These are phyloP conservation scores for Neurospora cerealis DNA, from an alignment of 495 filamentous ascomycete genomes.

Conservation along the genomic window DNA sequence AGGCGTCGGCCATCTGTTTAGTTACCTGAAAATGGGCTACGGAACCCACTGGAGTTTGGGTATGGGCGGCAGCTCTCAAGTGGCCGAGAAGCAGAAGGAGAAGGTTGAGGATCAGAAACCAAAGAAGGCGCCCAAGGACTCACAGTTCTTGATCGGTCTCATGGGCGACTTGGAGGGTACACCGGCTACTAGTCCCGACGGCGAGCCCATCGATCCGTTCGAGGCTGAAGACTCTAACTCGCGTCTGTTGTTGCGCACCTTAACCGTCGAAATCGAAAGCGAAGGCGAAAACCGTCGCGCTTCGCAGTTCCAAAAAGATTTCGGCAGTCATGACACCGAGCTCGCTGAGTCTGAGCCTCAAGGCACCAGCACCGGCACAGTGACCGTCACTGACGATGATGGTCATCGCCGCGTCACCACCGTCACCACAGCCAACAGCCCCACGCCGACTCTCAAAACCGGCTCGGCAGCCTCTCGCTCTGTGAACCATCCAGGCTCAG, in stretches of 20 bases:
- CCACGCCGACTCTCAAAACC: not conserved
- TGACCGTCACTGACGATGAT: not conserved
- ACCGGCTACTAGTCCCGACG: constrained; percentile 10
- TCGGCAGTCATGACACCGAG: constrained; percentile 31
- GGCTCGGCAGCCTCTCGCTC: not conserved
- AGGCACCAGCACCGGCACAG: not conserved
- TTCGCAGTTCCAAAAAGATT: constrained; percentile 30
- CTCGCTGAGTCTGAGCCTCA: constrained; percentile 5
- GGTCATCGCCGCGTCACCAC: constrained; percentile 4
- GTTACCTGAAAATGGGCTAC: constrained; percentile 46
- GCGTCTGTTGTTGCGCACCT: constrained; percentile 34
- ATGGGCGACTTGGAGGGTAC: constrained; percentile 46
- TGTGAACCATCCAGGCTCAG: not conserved
- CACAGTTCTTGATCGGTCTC: constrained; percentile 64
- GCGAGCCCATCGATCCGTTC: constrained; percentile 8
- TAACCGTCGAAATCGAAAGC: constrained; percentile 40
- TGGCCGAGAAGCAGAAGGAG: constrained; percentile 3
- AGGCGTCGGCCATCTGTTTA: constrained; percentile 34
- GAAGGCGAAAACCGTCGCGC: constrained; percentile 25
- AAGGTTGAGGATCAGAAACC: not conserved
- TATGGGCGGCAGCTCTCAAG: constrained; percentile 10
- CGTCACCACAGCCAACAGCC: constrained; percentile 4
- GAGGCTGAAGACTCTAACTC: constrained; percentile 25
- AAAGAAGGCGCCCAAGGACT: constrained; percentile 19
- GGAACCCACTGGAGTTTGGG: constrained; percentile 43